A percentile compares a stretch with the other conserved stretches of the same genome.
phyloP scores from a whole-genome alignment of 495 filamentous ascomycete genomes.

The Hypomontagnella submonticulosa region DNA sequence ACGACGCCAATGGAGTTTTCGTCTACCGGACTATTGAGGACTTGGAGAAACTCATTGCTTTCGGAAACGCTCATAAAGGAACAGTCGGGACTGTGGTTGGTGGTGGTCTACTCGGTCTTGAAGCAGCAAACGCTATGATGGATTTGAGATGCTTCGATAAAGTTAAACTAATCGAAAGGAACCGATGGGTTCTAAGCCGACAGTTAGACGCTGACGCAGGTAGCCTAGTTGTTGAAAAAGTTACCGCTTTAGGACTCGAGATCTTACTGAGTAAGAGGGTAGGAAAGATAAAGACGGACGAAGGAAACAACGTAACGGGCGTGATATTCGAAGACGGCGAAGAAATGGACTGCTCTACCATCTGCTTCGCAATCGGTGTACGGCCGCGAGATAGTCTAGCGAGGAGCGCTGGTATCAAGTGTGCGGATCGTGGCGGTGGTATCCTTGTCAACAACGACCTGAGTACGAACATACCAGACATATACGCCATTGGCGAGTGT shows the following conservation, averaged over 20 bases:
- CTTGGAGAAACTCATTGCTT: constrained; percentile 82
- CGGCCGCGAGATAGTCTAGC: constrained; percentile 86
- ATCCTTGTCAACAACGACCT: constrained; percentile 79
- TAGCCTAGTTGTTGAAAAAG: constrained; percentile 84
- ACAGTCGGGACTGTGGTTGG: constrained; percentile 83
- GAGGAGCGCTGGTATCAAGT: constrained; percentile 74
- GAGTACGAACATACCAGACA: constrained; percentile 74
- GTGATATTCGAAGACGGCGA: constrained; percentile 89
- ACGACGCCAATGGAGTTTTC: constrained; percentile 89
- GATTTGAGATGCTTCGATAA: constrained; percentile 81
- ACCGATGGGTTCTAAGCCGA: constrained; percentile 86
- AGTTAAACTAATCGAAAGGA: constrained; percentile 88
- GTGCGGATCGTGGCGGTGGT: constrained; percentile 77
- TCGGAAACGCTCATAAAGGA: constrained; percentile 72
- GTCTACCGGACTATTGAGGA: constrained; percentile 95
- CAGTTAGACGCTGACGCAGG: constrained; percentile 91
- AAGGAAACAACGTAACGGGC: constrained; percentile 74
- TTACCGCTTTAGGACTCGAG: constrained; percentile 82
- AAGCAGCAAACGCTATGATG: constrained; percentile 96
- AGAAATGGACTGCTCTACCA: constrained; percentile 79
- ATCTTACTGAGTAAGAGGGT: constrained; percentile 85
- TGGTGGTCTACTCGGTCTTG: constrained; percentile 89
- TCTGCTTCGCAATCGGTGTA: constrained; percentile 95
- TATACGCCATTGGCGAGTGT: constrained; percentile 95
- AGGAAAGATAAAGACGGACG: constrained; percentile 74